A percentile compares a stretch with the other conserved stretches of the same genome.
Evolutionary conservation across 2,329 filamentous ascomycete species (phyloP).

Genomic region (Colletotrichum echinochloae): DNA sequence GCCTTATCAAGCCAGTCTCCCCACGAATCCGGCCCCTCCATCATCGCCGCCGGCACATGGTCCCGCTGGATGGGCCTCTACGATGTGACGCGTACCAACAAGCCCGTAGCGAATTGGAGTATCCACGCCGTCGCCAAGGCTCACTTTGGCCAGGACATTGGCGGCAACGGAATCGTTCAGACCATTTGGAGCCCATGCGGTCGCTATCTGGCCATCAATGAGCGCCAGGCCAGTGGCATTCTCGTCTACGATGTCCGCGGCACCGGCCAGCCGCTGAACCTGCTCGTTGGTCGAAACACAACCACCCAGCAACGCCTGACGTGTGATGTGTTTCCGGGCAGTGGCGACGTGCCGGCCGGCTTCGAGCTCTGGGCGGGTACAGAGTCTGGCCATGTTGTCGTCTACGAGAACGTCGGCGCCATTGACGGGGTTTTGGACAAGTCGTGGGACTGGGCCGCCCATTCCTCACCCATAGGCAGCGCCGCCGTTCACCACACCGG

Average conservation of each 20-base stretch:
- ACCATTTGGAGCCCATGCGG: slow-evolving; percentile 73
- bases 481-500: slow-evolving; percentile 65
- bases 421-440: slow-evolving; percentile 57
- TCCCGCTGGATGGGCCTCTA: slow-evolving; percentile 73
- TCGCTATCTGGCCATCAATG: slow-evolving; percentile 71
- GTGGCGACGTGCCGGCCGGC: slow-evolving; percentile 49
- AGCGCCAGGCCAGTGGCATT: slow-evolving; percentile 66
- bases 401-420: slow-evolving; percentile 69
- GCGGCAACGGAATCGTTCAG: slow-evolving; percentile 73
- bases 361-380: slow-evolving; percentile 75
- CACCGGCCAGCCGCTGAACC: slow-evolving; percentile 67
- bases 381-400: slow-evolving; percentile 63
- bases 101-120: slow-evolving; percentile 69
- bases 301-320: slow-evolving; percentile 67
- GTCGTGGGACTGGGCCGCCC: slow-evolving; percentile 63
- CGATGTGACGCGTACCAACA: slow-evolving; percentile 66
- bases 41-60: slow-evolving; percentile 73
- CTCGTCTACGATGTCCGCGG: slow-evolving; percentile 74
- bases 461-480: slow-evolving; percentile 61
- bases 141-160: slow-evolving; percentile 53
- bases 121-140: slow-evolving; percentile 66
- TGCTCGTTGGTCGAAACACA: slow-evolving; percentile 62
- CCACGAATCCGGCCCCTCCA: slow-evolving; percentile 48
- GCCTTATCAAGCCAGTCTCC: slow-evolving; percentile 62
- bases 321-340: slow-evolving; percentile 65